Percentiles rank a stretch among this genome's conserved stretches.
Evolutionary conservation across 2,329 filamentous ascomycete genomes (phyloP).

Genomic region (Penicillium sp.): DNA sequence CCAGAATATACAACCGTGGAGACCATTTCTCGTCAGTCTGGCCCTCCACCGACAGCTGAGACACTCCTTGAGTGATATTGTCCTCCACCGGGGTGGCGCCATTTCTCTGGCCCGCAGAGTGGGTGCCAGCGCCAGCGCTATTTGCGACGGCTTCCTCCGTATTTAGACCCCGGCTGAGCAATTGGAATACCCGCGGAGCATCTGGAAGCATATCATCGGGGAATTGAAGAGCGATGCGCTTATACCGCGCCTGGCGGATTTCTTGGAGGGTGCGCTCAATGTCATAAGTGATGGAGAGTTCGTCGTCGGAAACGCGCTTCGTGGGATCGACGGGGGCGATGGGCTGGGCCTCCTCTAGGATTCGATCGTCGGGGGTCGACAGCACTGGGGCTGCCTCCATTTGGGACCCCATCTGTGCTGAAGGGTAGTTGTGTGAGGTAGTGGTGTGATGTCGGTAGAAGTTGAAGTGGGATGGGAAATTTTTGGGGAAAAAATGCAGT

Average conservation of each 20-base stretch:
- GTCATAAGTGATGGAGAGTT: conserved; percentile 80
- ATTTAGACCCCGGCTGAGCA: conserved; percentile 60
- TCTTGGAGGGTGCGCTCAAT: conserved; percentile 77
- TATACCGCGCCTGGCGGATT: conserved; percentile 73
- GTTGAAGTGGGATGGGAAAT: conserved; percentile 18
- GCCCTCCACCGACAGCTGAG: conserved; percentile 27
- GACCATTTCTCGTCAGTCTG: conserved; percentile 31
- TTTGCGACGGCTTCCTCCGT: conserved; percentile 25
- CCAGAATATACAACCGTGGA: conserved; percentile 75
- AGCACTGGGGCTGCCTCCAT: conserved; percentile 59
- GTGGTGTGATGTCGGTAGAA: conserved; percentile 6
- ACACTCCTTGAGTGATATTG: conserved; percentile 29
- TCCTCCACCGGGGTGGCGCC: conserved; percentile 11
- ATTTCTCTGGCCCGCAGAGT: conserved; percentile 18
- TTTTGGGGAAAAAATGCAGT: conserved; percentile 22
- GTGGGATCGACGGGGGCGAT: conserved; percentile 39
- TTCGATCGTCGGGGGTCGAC: conserved; percentile 65
- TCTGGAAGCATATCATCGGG: conserved; percentile 91
- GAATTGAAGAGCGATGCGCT: conserved; percentile 87
- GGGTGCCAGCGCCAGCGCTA: conserved; percentile 14
- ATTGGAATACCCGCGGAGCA: conserved; percentile 76
- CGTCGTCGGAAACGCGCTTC: conserved; percentile 62
- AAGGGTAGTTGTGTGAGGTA: background rate
- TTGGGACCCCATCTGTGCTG: conserved; percentile 31
- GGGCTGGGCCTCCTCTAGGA: conserved; percentile 60